A percentile compares a stretch with the other conserved stretches of the same genome.
These are phyloP conservation scores for Diaporthe sp. DNA, from an alignment of 2,329 filamentous ascomycete species.

Conservation along the genomic window DNA sequence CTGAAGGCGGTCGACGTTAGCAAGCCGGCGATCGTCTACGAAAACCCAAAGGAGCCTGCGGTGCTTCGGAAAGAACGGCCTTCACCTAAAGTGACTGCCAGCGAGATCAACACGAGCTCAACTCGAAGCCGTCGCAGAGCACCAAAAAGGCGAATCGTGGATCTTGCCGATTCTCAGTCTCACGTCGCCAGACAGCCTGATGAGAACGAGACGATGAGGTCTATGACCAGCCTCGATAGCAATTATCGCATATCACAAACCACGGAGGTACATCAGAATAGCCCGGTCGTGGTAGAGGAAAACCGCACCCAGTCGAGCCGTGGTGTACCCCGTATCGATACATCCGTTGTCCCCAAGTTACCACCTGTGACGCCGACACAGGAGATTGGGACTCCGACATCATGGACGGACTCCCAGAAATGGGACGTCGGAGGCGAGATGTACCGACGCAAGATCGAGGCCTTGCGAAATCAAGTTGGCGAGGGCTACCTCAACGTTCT, in stretches of 20 bases:
- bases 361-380: constrained; percentile 49
- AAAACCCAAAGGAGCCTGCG: constrained; percentile 60
- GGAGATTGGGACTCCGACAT: constrained; percentile 45
- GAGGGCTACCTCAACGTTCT: constrained; percentile 89
- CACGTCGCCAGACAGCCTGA: constrained; percentile 48
- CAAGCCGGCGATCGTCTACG: constrained; percentile 73
- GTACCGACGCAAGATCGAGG: constrained; percentile 90
- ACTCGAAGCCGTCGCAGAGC: constrained; percentile 69
- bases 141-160: constrained; percentile 74
- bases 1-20: constrained; percentile 74
- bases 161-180: constrained; percentile 68
- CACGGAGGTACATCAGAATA: constrained; percentile 52
- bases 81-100: constrained; percentile 64
- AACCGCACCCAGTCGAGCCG: constrained; percentile 48
- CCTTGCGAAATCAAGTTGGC: constrained; percentile 85
- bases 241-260: constrained; percentile 62
- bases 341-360: constrained; percentile 50
- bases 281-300: constrained; percentile 49
- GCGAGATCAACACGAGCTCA: constrained; percentile 69
- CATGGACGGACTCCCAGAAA: constrained; percentile 62
- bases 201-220: constrained; percentile 39
- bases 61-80: constrained; percentile 73
- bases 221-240: constrained; percentile 44
- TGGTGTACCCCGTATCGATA: constrained; percentile 54
- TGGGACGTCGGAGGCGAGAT: constrained; percentile 80